Base-by-base conservation (phyloP, 441 rosid species). In the Euphorbia celastroides region DNA sequence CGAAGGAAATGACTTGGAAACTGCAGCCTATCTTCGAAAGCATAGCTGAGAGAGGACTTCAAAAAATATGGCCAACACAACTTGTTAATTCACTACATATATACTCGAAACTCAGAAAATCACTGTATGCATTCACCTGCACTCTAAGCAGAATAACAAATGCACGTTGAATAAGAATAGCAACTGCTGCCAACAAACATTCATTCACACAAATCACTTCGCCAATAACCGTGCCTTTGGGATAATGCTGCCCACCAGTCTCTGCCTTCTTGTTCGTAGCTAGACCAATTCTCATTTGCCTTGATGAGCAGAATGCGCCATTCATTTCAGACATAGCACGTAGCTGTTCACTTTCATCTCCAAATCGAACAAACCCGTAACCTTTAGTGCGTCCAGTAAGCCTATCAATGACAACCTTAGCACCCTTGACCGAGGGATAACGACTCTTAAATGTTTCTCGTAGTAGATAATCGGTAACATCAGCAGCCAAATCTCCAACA, bases 401-500 rank as follows among this genome's bases (percentile, higher is more conserved):
- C 81, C 87, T 86, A 74, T 88, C 95, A 62, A 82, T 84, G 20
- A 88, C 95, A 70, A 88, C 88, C 78, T 88, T 88, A 6, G 95
- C 95, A 69, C 95, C 92, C 72, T 84, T 88, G 28, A 81, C 72
- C 0, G 88, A 78, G 5, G 79, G 66, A 66, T 72, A 88, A 56
- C 64, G 81, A 22, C 76, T 77, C 71, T 83, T 83, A 70, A 86
- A 88, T 8, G 86, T 84, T 79, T 88, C 92, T 75, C 84, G 92
- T n/a, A 88, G 75, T 64, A 67, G 70, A 75, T 83, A 82, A 77
- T 88, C 95, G 2, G 90, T 83, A 73, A 88, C 95, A 72, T 88
- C 95, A 60, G 90, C 83, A 58, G 95, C 92, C 81, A 88, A 78
- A 61, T 88, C 95, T 62, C 95, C 95, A 41, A 88, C 92, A 69